These are phyloP conservation scores for Plasmodium cynomolgi DNA, from an alignment of 169 alveolate species.

Conservation along the genomic window DNA sequence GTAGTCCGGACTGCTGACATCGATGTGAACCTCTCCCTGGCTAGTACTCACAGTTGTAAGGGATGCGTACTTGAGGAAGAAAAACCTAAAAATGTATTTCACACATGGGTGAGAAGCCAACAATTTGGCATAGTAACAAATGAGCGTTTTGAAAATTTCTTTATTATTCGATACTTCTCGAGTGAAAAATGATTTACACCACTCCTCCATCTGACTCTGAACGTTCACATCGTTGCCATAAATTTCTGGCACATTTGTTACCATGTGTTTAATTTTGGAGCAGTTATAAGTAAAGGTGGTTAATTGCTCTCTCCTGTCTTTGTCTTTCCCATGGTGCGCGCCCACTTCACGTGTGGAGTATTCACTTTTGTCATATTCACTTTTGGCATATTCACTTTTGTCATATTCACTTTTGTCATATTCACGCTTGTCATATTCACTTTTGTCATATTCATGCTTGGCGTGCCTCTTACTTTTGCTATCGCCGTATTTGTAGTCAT, in stretches of 20 bases:
- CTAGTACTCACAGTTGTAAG: slow-evolving; percentile 82
- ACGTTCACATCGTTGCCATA: slow-evolving; percentile 76
- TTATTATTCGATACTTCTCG: slow-evolving; percentile 78
- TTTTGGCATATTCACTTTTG: slow-evolving; percentile 38
- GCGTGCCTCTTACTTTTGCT: neutral
- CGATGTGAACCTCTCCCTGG: slow-evolving; percentile 81
- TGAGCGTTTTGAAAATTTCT: slow-evolving; percentile 78
- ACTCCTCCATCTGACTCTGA: slow-evolving; percentile 80
- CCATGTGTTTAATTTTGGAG: slow-evolving; percentile 48
- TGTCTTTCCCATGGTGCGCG: neutral
- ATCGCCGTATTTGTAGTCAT: neutral
- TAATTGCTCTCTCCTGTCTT: slow-evolving; percentile 10
- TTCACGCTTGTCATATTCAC: no score
- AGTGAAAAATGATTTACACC: slow-evolving; percentile 76
- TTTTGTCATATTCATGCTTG: no score
- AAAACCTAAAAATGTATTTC: slow-evolving; percentile 78
- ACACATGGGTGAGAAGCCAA: slow-evolving; percentile 80
- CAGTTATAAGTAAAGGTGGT: slow-evolving; percentile 48
- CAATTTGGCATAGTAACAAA: slow-evolving; percentile 79
- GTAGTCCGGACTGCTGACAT: slow-evolving; percentile 79
- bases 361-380: slow-evolving; percentile 56
- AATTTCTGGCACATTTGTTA: slow-evolving; percentile 49
- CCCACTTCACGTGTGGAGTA: slow-evolving; percentile 36
- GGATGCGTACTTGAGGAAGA: slow-evolving; percentile 79
- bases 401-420: slow-evolving; percentile 11